Evolutionary conservation across 192 early-diverging fungal species (phyloP).

Genomic region (Gigaspora rosea): DNA sequence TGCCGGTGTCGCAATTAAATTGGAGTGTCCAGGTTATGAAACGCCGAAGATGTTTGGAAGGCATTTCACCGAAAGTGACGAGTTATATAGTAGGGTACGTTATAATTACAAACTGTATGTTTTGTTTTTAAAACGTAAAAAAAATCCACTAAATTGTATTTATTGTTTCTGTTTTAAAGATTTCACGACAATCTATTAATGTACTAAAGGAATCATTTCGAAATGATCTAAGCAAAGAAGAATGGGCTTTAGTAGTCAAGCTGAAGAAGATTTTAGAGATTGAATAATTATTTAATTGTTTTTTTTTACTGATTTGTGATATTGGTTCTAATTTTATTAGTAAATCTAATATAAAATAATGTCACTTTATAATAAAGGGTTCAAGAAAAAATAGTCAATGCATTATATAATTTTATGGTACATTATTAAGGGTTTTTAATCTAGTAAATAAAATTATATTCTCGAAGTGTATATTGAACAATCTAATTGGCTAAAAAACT

Average conservation of each 20-base stretch:
- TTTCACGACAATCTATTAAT: slow-evolving; percentile 91
- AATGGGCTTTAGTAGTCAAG: slow-evolving; percentile 79
- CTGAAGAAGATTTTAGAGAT: slow-evolving; percentile 64
- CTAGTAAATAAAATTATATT: no score
- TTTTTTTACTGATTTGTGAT: neutral
- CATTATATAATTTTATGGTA: no score
- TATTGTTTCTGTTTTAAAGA: slow-evolving; percentile 47
- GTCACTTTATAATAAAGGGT: no score
- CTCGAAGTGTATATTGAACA: no score
- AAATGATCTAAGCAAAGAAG: slow-evolving; percentile 86
- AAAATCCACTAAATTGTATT: neutral
- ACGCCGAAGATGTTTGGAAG: slow-evolving; percentile 89
- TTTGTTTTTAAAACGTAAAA: neutral
- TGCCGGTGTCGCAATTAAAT: slow-evolving; percentile 88
- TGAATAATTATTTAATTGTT: neutral
- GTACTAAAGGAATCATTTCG: slow-evolving; percentile 94
- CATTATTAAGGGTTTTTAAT: no score
- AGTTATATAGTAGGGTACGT: slow-evolving; percentile 64
- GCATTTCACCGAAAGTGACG: slow-evolving; percentile 85
- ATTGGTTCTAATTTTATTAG: neutral
- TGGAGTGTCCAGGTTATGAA: slow-evolving; percentile 83
- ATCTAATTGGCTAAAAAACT: no score
- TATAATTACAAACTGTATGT: neutral
- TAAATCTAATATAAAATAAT: no score
- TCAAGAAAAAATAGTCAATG: no score